Evolutionary conservation across 129 eudicot species (phyloP).

Genomic region (Centaurea solstitialis): DNA sequence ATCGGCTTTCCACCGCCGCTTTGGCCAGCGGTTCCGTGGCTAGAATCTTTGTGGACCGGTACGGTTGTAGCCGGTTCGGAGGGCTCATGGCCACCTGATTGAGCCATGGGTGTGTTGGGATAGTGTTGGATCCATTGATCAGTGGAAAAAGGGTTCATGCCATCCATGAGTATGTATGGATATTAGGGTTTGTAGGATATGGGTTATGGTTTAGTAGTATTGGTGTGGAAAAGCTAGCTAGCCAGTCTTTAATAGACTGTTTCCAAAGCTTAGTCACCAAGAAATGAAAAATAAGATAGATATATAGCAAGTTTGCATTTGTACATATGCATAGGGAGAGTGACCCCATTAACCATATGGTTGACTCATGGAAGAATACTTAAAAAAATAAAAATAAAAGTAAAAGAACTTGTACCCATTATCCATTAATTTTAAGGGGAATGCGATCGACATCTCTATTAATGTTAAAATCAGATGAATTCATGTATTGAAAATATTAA

Average conservation of each 20-base stretch:
- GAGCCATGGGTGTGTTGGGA: slow-evolving; percentile 22
- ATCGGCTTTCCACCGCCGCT: slow-evolving; percentile 28
- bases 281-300: slow-evolving; percentile 13
- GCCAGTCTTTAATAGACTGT: slow-evolving; percentile 19
- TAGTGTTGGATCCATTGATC: slow-evolving; percentile 37
- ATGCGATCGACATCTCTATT: too few species aligned
- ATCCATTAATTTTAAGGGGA: too few species aligned
- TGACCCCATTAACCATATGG: slow-evolving; percentile 3
- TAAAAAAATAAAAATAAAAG: neutral
- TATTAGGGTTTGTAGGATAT: slow-evolving; percentile 12
- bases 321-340: neutral
- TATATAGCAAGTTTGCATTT: neutral
- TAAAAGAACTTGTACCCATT: neutral
- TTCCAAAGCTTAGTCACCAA: slow-evolving; percentile 5
- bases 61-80: neutral
- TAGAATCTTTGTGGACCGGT: slow-evolving; percentile 11
- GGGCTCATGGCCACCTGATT: neutral
- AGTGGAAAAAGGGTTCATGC: slow-evolving; percentile 21
- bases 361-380: neutral
- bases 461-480: too few species aligned
- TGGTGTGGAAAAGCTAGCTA: slow-evolving; percentile 19
- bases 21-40: slow-evolving; percentile 20
- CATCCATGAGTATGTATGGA: slow-evolving; percentile 25
- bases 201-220: neutral
- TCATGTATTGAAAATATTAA: too few species aligned